Base-by-base conservation (phyloP, 163 green algal genomes). In the Scenedesmus sp. region DNA sequence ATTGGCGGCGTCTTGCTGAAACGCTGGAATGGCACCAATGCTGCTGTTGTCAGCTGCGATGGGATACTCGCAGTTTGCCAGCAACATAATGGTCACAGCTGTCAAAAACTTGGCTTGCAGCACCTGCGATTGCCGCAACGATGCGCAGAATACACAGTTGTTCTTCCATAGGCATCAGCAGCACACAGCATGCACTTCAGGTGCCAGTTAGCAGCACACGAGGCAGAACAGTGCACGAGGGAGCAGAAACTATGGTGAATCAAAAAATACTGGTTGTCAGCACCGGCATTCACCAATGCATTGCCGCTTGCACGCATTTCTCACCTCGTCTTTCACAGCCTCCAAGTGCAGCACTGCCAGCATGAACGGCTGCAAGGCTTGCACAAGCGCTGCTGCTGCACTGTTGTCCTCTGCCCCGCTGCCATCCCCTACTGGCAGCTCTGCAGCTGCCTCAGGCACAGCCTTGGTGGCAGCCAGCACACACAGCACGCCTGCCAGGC, bases 261-360 rank as follows among this genome's bases (percentile, higher is more conserved):
- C 34, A 46, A 46, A 1, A 46, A 0, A 46, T 46, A 46, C 34
- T 46, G 34, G 34, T 46, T 46, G 59, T 64, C 59, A 15, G 59
- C 59, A 64, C 8, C 8, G 59, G 9, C 8, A 15, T 8, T 64
- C 59, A 76, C 18, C 70, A 52, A 52, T 6, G 46, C 4, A 8
- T n/a, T 52, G 34, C 34, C 34, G 20, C 70, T 79, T 79, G 70
- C 23, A 16, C 26, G 66, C 18, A 3, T 34, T 34, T 10, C 83
- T 56, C 59, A 88, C 83, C 83, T 88, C 83, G n/a, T 7, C 57
- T 3, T 23, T 46, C 13, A n/a, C 9, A 16, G 59, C n/a, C n/a
- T 90, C 15, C 34, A 83, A 66, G 18, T 64, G 85, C 62, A 90
- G 85, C 59, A 90, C 34, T 55, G 62, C 62, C 56, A n/a, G 15